Base-by-base conservation (phyloP, 2,329 filamentous ascomycete species). In the Exophiala sideris region DNA sequence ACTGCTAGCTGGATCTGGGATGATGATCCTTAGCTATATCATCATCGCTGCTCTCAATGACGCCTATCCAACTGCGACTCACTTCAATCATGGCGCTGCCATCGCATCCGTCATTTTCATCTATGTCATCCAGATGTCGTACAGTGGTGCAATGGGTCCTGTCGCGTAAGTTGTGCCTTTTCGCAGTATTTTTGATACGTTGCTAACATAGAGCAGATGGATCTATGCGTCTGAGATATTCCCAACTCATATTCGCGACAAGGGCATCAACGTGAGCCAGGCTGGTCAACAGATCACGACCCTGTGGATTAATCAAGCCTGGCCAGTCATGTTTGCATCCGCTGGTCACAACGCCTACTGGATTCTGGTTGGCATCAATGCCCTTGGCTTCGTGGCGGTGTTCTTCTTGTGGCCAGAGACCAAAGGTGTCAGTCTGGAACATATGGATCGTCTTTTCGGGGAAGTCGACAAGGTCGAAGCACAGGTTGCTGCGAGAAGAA, bases 331-430 rank as follows among this genome's bases (percentile, higher is more conserved):
- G 59, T 72, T 70, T 39, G 52, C 63, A 3, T 61, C 70, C 51
- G 71, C 74, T 42, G 71, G 71, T 1, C 62, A 63, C 1, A 67
- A 63, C 50, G 68, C 66, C 44, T 74, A 74, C 54, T 74, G 72
- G 71, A 57, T 75, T 3, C 57, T 74, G 5, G 72, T 73, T 44
- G 58, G 60, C 1, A 60, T 75, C 5, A 74, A 75, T 56, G 62
- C 69, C 32, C 61, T 67, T 38, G 70, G 69, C 8, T 74, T 61
- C 62, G 50, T 71, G 14, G 67, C 65, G 2, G 68, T 70, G 12
- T 62, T 64, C 32, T 64, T 71, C 39, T 64, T 71, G 42, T 63
- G 69, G 10, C 69, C 68, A 1, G 69, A 71, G 54, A 71, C 67
- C 8, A 71, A 70, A 48, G 67, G 66, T 4, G 59, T 71, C 11